These are phyloP conservation scores for Pseudophaeomoniella oleicola DNA, from an alignment of 2,329 filamentous ascomycete species.

Conservation along the genomic window DNA sequence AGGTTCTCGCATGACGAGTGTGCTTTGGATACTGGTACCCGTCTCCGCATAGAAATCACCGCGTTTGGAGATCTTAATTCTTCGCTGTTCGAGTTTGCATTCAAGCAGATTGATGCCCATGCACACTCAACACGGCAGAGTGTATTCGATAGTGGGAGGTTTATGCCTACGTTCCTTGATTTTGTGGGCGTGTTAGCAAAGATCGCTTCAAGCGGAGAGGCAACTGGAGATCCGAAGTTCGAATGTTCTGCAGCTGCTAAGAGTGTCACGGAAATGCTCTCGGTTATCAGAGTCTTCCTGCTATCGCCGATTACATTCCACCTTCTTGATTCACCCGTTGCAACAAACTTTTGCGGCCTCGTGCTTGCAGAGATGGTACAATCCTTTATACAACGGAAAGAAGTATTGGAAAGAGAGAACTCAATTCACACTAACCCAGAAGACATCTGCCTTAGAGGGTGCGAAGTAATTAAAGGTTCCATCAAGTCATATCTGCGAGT, in stretches of 20 bases:
- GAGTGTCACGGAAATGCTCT: background rate
- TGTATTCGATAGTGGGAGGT: no score
- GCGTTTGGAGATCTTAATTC: no score
- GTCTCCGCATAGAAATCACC: no score
- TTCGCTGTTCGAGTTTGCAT: no score
- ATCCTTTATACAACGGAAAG: background rate
- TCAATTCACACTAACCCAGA: background rate
- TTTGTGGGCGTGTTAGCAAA: no score
- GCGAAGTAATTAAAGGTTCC: background rate
- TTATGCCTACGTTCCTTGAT: no score
- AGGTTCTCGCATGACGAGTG: no score
- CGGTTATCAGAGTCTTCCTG: background rate
- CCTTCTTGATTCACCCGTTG: background rate
- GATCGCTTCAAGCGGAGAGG: no score
- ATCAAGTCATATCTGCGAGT: background rate
- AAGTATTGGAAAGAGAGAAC: background rate
- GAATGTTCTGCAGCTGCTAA: background rate
- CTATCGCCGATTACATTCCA: background rate
- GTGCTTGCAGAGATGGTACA: background rate
- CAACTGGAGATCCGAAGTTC: no score
- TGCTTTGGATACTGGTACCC: no score
- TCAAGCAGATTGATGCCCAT: no score
- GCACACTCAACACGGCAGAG: no score
- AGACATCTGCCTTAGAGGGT: background rate
- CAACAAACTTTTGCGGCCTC: background rate